Conservation (phyloP, 1,139 yeast species). For the Pichia cactophila region DNA sequence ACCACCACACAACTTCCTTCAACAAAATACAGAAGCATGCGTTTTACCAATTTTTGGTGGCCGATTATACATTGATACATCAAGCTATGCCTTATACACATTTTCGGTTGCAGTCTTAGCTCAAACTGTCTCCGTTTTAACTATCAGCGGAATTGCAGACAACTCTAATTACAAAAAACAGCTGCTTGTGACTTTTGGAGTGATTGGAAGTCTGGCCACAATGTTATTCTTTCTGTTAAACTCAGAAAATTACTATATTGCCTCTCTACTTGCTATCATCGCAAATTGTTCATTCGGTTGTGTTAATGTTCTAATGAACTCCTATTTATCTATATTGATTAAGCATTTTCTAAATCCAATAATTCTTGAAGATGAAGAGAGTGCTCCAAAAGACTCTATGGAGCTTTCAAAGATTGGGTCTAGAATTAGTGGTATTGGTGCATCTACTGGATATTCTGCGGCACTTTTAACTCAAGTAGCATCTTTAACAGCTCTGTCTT, state of each 20-base stretch:
- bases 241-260: slow-evolving; percentile 42
- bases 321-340: slow-evolving; percentile 53
- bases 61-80: slow-evolving; percentile 46
- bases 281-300: slow-evolving; percentile 68
- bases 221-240: slow-evolving; percentile 37
- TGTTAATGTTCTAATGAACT: slow-evolving; percentile 68
- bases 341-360: slow-evolving; percentile 26
- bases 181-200: slow-evolving; percentile 46
- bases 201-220: slow-evolving; percentile 47
- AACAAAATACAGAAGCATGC: slow-evolving; percentile 29
- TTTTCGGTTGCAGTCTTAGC: slow-evolving; percentile 56
- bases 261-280: slow-evolving; percentile 48
- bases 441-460: slow-evolving; percentile 57
- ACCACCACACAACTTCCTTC: slow-evolving; percentile 31
- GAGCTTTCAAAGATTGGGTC: slow-evolving; percentile 33
- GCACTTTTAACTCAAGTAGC: slow-evolving; percentile 54
- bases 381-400: neutral
- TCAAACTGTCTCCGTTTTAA: slow-evolving; percentile 57
- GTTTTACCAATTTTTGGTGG: slow-evolving; percentile 31
- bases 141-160: slow-evolving; percentile 63
- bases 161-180: slow-evolving; percentile 46
- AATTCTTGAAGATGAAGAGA: neutral
- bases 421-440: slow-evolving; percentile 54
- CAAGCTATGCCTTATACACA: slow-evolving; percentile 62
- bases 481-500: slow-evolving; percentile 40